Evolutionary conservation across 345 rosid species (phyloP).

Genomic region (Eucalyptus polybractea): DNA sequence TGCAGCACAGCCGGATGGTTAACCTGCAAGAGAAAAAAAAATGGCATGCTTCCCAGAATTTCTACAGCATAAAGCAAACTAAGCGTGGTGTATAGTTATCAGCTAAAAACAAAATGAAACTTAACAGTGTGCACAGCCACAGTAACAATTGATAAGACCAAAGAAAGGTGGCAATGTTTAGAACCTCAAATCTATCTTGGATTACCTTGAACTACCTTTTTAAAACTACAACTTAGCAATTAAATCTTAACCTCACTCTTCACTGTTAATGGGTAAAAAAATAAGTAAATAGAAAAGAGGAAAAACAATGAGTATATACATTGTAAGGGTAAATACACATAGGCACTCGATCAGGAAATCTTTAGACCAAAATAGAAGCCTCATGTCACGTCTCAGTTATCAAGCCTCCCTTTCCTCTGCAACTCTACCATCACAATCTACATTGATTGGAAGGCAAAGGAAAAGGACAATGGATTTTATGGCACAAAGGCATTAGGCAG

Average conservation of each 20-base stretch:
- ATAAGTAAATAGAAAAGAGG: neutral
- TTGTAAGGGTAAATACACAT: neutral
- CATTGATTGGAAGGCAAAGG: neutral
- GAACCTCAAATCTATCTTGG: neutral
- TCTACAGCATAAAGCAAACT: neutral
- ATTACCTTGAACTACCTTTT: neutral
- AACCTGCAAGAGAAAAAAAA: constrained; percentile 21
- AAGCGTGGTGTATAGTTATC: neutral
- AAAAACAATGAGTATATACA: neutral
- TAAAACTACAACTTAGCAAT: neutral
- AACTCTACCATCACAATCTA: neutral
- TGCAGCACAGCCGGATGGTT: constrained; percentile 46
- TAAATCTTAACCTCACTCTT: neutral
- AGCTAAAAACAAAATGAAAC: neutral
- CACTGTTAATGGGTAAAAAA: neutral
- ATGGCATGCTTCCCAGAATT: neutral
- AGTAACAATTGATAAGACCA: neutral
- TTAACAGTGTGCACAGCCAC: neutral
- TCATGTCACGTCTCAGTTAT: neutral
- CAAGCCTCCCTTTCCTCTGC: neutral
- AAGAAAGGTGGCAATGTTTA: neutral
- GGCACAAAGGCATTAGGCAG: constrained; percentile 1
- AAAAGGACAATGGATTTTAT: neutral
- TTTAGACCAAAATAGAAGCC: neutral
- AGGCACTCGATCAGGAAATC: neutral